These are phyloP conservation scores for Cryptomeria japonica DNA, from an alignment of 75 land plant genomes.

Conservation along the genomic window DNA sequence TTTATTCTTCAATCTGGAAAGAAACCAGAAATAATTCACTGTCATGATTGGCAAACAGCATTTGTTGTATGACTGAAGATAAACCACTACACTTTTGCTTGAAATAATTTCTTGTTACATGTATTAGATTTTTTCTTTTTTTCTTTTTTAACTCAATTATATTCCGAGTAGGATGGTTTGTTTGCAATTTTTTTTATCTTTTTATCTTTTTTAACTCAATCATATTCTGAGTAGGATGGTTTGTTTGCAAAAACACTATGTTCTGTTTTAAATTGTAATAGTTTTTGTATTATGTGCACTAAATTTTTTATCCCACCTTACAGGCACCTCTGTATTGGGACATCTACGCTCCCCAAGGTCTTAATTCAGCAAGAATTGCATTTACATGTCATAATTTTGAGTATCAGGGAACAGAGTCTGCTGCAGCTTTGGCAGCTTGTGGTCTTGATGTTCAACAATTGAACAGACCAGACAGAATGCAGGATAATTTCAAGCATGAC, in stretches of 20 bases:
- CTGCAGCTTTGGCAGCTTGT: constrained; percentile 75
- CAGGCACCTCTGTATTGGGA: constrained; percentile 99
- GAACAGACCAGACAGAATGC: constrained; percentile 91
- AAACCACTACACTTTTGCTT: neutral
- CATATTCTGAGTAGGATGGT: neutral
- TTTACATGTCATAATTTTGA: constrained; percentile 99
- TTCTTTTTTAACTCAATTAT: neutral
- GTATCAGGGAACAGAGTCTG: constrained; percentile 82
- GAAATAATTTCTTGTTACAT: neutral
- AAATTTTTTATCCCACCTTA: neutral
- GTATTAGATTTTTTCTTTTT: neutral
- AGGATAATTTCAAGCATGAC: constrained; percentile 76
- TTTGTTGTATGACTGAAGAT: constrained; percentile 62
- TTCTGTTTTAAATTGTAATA: neutral
- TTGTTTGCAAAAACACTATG: neutral
- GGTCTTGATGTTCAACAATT: constrained; percentile 79
- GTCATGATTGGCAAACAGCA: constrained; percentile 99
- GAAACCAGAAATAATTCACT: constrained; percentile 94
- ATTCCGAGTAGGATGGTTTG: neutral
- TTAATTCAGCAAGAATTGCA: constrained; percentile 92
- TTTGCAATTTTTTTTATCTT: neutral
- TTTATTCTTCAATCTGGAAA: constrained; percentile 81
- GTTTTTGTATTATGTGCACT: neutral
- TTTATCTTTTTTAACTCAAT: neutral
- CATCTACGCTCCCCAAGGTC: constrained; percentile 74